Percentiles rank a stretch among this genome's conserved stretches.
Evolutionary conservation across 768 basidiomycete species (phyloP).

Genomic region (Pleurotus giganteus): DNA sequence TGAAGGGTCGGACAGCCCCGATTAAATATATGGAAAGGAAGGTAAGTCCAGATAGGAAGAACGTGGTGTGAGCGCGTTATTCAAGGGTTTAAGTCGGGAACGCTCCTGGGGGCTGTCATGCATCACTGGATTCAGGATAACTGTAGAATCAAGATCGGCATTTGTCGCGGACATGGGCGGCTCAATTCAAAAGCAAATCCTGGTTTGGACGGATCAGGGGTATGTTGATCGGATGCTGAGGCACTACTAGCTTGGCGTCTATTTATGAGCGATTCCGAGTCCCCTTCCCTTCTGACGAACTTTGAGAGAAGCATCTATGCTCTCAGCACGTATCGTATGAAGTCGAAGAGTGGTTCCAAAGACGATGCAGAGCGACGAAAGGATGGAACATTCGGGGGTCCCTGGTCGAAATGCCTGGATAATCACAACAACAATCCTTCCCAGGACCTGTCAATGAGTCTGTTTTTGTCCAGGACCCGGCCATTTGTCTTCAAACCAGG

Average conservation of each 20-base stretch:
- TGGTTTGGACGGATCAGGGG: conserved; percentile 8
- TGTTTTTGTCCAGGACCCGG: conserved; percentile 2
- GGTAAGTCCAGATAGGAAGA: conserved; percentile 8
- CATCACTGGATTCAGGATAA: conserved; percentile 11
- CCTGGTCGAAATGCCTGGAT: conserved; percentile 3
- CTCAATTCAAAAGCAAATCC: conserved; percentile 7
- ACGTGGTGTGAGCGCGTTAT: conserved; percentile 7
- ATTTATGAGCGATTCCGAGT: conserved; percentile 7
- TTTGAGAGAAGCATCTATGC: no score
- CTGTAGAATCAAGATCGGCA: conserved; percentile 9
- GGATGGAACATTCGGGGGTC: conserved; percentile 4
- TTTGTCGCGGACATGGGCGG: conserved; percentile 10
- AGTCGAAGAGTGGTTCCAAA: background rate
- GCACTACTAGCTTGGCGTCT: conserved; percentile 7
- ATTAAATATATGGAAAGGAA: conserved; percentile 4
- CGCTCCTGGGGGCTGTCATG: conserved; percentile 7
- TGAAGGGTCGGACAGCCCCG: conserved; percentile 9
- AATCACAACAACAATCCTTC: background rate
- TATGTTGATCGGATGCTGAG: conserved; percentile 5
- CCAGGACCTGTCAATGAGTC: conserved; percentile 6
- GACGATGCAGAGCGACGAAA: background rate
- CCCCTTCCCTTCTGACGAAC: background rate
- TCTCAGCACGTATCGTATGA: background rate
- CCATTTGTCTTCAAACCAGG: conserved; percentile 8
- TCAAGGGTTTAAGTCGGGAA: conserved; percentile 11